Base-by-base conservation (phyloP, 2,329 filamentous ascomycete species). In the Calonectria fujianensis region DNA sequence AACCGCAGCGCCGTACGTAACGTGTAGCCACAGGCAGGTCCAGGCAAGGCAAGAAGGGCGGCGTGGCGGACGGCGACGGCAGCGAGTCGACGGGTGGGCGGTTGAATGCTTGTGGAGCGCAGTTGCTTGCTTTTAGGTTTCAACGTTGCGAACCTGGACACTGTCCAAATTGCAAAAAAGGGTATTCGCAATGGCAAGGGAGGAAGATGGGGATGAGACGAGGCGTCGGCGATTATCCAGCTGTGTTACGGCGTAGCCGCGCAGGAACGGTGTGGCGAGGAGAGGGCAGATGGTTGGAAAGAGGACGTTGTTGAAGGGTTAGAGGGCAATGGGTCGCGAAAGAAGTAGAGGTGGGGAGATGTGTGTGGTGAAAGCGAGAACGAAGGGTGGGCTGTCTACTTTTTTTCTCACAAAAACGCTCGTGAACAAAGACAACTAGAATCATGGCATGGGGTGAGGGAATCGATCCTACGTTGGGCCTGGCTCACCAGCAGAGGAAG, bases 391-490 rank as follows among this genome's bases (percentile, higher is more conserved):
- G 29, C 32, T 31, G 57, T 41, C 57, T 29, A 24, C 45, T 29
- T 57, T 70, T 63, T 45, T 45, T 65, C 39, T 65, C 48, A 57
- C 57, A 41, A 57, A 65, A 45, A 13, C 41, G 39, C 67, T 67
- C 51, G 67, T 59, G 51, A 51, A 67, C 41, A 27, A 52, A 48
- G 41, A 48, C 20, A 59, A 50, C 41, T 31, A 61, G 39, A 65
- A 48, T 37, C 59, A 70, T 70, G 67, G 57, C 57, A 63, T 63
- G 57, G 57, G 72, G 59, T 48, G 68, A 74, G 20, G 39, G 39
- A 70, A 61, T 71, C 69, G 31, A 71, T 70, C 72, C 72, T 74
- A 74, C 72, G 67, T 45, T 52, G 39, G 72, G 50, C 48, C 51
- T 29, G 54, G 57, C 41, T 51, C 31, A 41, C 54, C 54, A 61